A percentile compares a stretch with the other conserved stretches of the same genome.
phyloP scores from a whole-genome alignment of 495 filamentous ascomycete genomes.

The Aspergillus avenaceus region DNA sequence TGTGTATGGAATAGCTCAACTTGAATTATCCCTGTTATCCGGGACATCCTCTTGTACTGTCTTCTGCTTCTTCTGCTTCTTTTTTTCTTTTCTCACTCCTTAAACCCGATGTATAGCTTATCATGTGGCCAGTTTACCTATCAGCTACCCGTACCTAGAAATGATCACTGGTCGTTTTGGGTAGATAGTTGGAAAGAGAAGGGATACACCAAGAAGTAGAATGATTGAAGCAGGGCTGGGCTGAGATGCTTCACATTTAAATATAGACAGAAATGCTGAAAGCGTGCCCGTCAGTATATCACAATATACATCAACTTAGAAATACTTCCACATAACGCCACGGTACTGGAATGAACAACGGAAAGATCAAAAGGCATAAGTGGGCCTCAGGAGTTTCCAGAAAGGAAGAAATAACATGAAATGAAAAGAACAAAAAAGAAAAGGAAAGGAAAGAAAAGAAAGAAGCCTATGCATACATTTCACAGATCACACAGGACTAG shows the following conservation, averaged over 20 bases:
- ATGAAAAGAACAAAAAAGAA: conserved; percentile 5
- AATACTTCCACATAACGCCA: neutral
- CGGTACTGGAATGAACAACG: no score
- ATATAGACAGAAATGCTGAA: conserved; percentile 6
- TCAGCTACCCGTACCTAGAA: no score
- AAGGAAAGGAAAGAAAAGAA: conserved; percentile 4
- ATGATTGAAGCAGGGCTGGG: neutral
- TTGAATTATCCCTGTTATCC: no score
- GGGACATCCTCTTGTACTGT: no score
- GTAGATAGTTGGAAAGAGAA: neutral
- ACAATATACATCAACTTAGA: conserved; percentile 4
- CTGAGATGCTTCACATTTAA: neutral
- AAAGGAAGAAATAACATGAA: conserved; percentile 7
- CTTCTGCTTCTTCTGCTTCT: no score
- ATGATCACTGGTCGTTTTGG: no score
- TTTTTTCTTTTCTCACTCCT: no score
- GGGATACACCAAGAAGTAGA: neutral
- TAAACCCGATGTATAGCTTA: no score
- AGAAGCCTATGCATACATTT: neutral
- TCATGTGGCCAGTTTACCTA: no score
- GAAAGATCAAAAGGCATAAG: no score
- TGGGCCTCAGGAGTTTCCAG: no score
- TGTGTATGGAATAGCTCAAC: no score
- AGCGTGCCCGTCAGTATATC: neutral
- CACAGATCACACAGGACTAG: conserved; percentile 4